Evolutionary conservation across 2,329 filamentous ascomycete species (phyloP).

Genomic region (Cordyceps cateniannulata): DNA sequence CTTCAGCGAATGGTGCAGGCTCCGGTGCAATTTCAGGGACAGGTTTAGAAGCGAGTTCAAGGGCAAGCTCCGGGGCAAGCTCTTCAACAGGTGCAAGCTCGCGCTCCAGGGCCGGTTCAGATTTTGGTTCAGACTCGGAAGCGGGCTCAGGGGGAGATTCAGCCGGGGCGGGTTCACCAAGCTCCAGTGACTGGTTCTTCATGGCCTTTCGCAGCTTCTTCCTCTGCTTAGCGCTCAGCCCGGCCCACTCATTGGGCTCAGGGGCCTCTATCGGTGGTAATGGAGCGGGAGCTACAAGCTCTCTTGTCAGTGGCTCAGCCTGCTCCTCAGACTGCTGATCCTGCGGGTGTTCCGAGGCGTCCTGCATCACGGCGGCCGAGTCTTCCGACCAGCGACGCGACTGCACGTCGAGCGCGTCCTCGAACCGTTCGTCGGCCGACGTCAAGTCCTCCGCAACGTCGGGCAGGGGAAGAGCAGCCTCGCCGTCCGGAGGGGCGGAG

Average conservation of each 20-base stretch:
- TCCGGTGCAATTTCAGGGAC: neutral
- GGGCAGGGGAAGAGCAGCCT: slow-evolving; percentile 10
- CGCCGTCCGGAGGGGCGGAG: slow-evolving; percentile 20
- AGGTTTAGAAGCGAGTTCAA: neutral
- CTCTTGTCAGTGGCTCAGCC: slow-evolving; percentile 3
- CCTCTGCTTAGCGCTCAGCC: slow-evolving; percentile 17
- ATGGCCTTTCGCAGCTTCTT: slow-evolving; percentile 22
- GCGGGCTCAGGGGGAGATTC: neutral
- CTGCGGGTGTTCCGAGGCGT: slow-evolving; percentile 3
- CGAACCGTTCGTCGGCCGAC: slow-evolving; percentile 31
- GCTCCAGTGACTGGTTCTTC: slow-evolving; percentile 13
- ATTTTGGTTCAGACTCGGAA: neutral
- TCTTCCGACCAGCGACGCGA: slow-evolving; percentile 17
- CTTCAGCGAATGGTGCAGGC: neutral
- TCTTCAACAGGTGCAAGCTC: neutral
- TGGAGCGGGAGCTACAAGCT: neutral
- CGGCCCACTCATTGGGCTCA: slow-evolving; percentile 10
- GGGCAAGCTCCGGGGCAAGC: neutral
- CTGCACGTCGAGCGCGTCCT: slow-evolving; percentile 26
- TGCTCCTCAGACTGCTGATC: slow-evolving; percentile 9
- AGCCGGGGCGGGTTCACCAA: neutral
- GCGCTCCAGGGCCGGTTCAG: neutral
- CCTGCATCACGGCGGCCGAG: neutral
- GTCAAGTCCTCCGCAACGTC: slow-evolving; percentile 25
- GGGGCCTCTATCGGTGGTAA: neutral